Conservation (phyloP, 768 basidiomycete species). For the Cystobasidiopsis lactophilus region DNA sequence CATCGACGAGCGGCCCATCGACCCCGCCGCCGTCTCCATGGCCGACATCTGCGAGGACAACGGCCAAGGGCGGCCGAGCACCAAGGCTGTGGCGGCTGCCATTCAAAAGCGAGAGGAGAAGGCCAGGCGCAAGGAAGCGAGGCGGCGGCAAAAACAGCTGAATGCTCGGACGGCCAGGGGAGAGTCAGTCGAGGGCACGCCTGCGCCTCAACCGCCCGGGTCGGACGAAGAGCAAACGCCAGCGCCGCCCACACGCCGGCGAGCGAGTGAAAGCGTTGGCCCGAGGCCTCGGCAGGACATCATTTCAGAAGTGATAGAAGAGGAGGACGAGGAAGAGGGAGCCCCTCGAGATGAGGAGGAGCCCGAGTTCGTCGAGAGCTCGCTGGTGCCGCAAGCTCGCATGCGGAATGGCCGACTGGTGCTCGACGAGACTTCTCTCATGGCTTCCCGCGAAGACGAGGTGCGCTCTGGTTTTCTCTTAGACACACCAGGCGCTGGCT, state of each 20-base stretch:
- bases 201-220: neutral
- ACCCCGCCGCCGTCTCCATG: neutral
- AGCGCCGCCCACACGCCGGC: no score
- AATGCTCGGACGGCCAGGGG: neutral
- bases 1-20: neutral
- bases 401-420: no score
- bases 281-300: no score
- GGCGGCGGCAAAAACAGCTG: neutral
- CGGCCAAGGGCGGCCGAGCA: neutral
- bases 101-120: neutral
- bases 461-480: neutral
- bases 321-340: no score
- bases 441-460: no score
- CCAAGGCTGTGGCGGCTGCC: neutral
- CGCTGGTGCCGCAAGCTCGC: no score
- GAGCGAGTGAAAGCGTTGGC: no score
- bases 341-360: no score
- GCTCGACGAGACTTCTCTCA: no score
- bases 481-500: neutral
- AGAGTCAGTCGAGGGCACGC: neutral
- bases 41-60: neutral
- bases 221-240: no score
- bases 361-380: no score
- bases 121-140: neutral
- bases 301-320: no score